Evolutionary conservation across 306 rosid genomes (phyloP).

Genomic region (Begonia masoniana): DNA sequence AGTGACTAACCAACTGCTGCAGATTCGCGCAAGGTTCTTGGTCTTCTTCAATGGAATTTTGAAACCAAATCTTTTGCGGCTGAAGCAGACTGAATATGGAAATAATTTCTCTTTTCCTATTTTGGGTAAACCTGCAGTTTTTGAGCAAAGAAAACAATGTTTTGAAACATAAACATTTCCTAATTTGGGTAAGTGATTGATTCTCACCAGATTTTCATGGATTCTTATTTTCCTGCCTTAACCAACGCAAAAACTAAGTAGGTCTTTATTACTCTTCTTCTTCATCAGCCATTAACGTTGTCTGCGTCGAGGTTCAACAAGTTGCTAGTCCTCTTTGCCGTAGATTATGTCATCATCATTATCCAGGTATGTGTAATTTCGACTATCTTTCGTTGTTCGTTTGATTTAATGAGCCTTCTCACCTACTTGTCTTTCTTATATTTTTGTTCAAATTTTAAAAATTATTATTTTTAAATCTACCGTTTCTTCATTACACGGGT

Average conservation of each 20-base stretch:
- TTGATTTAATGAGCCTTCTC: too few species aligned
- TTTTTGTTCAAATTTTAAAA: too few species aligned
- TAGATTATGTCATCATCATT: neutral
- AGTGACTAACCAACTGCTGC: too few species aligned
- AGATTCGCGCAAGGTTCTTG: too few species aligned
- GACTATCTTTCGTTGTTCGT: too few species aligned
- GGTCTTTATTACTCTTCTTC: neutral
- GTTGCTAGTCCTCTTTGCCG: neutral
- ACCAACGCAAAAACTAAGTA: neutral
- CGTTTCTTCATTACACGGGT: too few species aligned
- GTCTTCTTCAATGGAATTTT: too few species aligned
- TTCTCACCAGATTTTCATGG: neutral
- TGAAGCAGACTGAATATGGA: conserved; percentile 6
- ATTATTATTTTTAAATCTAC: too few species aligned
- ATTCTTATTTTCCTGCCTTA: neutral
- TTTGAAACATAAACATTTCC: conserved; percentile 1
- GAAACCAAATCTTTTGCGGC: too few species aligned
- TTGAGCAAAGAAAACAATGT: neutral
- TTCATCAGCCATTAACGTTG: neutral
- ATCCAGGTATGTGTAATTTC: too few species aligned
- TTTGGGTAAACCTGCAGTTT: conserved; percentile 1
- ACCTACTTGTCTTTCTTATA: too few species aligned
- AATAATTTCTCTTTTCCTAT: conserved; percentile 6
- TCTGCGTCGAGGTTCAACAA: neutral
- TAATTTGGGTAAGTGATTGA: conserved; percentile 3